A percentile compares a stretch with the other conserved stretches of the same genome.
phyloP scores from a whole-genome alignment of 352 stramenopile species.

The Phytophthora sp. region DNA sequence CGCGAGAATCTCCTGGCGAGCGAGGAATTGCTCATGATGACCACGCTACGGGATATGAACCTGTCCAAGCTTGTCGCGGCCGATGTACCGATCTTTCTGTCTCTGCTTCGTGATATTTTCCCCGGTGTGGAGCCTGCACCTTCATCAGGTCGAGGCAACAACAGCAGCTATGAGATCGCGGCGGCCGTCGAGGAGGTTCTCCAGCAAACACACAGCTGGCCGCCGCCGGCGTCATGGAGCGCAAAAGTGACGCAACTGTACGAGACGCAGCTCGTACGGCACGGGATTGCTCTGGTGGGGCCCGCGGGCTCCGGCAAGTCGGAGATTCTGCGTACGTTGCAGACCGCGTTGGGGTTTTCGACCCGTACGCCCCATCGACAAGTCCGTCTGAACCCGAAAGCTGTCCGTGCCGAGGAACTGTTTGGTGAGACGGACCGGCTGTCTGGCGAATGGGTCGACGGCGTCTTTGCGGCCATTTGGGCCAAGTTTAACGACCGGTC shows the following conservation, averaged over 20 bases:
- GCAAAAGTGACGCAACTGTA: constrained; percentile 93
- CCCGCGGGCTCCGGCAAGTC: constrained; percentile 86
- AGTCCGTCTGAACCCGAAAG: constrained; percentile 85
- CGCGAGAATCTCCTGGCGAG: constrained; percentile 92
- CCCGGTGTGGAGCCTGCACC: constrained; percentile 59
- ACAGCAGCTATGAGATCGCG: constrained; percentile 79
- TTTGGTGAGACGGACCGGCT: constrained; percentile 85
- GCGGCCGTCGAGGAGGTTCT: constrained; percentile 75
- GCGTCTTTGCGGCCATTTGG: constrained; percentile 86
- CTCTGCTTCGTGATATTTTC: constrained; percentile 90
- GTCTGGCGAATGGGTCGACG: constrained; percentile 76
- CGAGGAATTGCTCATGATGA: constrained; percentile 95
- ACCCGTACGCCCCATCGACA: constrained; percentile 78
- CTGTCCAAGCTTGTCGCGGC: constrained; percentile 93
- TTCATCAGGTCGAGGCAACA: constrained; percentile 22
- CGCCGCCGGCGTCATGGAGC: constrained; percentile 65
- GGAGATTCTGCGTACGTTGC: constrained; percentile 70
- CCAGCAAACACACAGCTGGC: constrained; percentile 46
- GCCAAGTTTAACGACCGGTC: constrained; percentile 88
- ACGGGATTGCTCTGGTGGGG: constrained; percentile 91
- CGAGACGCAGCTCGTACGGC: constrained; percentile 92
- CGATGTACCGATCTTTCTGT: constrained; percentile 93
- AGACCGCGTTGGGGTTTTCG: constrained; percentile 60
- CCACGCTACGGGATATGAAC: constrained; percentile 95
- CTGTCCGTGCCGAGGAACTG: constrained; percentile 80